A percentile compares a stretch with the other conserved stretches of the same genome.
Evolutionary conservation across 2,329 filamentous ascomycete genomes (phyloP).

Genomic region (Xylaria hypoxylon): DNA sequence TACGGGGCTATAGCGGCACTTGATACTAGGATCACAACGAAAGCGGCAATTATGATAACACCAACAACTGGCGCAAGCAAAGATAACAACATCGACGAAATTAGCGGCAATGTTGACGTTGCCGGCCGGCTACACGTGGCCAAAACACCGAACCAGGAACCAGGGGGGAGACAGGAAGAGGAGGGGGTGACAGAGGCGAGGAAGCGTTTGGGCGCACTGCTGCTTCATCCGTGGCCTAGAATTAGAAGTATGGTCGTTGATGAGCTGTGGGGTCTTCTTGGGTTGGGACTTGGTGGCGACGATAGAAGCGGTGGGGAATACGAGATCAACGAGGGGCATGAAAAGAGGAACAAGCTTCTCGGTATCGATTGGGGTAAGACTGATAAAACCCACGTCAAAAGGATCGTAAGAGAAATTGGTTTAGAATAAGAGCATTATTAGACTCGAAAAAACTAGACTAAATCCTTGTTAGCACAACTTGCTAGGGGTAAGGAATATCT

Average conservation of each 20-base stretch:
- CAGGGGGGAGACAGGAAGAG: slow-evolving; percentile 51
- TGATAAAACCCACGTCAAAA: slow-evolving; percentile 60
- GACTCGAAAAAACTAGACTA: neutral
- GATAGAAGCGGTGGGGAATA: slow-evolving; percentile 4
- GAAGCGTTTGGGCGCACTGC: slow-evolving; percentile 76
- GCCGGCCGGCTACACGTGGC: slow-evolving; percentile 18
- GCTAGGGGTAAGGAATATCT: neutral
- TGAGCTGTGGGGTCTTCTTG: slow-evolving; percentile 65
- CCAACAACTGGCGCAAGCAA: neutral
- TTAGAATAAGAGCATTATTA: slow-evolving; percentile 46
- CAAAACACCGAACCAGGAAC: slow-evolving; percentile 30
- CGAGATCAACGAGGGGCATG: slow-evolving; percentile 42
- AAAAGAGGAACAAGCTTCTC: slow-evolving; percentile 54
- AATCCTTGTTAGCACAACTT: neutral
- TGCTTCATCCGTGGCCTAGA: slow-evolving; percentile 85
- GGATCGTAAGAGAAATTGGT: slow-evolving; percentile 58
- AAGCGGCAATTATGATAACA: neutral
- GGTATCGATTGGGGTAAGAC: slow-evolving; percentile 69
- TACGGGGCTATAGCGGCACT: slow-evolving; percentile 74
- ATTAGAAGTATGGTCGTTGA: slow-evolving; percentile 72
- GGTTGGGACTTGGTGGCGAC: slow-evolving; percentile 7
- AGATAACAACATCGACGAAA: neutral
- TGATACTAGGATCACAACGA: slow-evolving; percentile 13
- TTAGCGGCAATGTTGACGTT: neutral
- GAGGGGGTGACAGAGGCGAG: slow-evolving; percentile 64